Base-by-base conservation (phyloP, 2,329 filamentous ascomycete genomes). In the Beauveria scarabaeidicola region DNA sequence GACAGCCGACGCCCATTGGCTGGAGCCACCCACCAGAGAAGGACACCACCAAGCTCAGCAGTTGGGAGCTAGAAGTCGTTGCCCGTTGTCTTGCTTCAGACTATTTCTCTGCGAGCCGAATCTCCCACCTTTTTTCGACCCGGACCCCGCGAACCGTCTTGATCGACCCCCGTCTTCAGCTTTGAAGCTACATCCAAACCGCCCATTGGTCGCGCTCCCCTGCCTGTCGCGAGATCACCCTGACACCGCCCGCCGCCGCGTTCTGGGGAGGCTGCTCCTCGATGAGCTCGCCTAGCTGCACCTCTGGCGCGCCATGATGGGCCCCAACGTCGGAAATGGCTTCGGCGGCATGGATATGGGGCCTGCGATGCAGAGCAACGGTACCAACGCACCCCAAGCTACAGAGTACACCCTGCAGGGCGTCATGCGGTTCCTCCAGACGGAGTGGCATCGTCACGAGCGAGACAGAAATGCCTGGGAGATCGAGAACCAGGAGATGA, bases 401-500 rank as follows among this genome's bases (percentile, higher is more conserved):
- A 85, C 82, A 63, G 82, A 85, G 66, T 85, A 85, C 66, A 85
- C 82, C 7, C 72, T 85, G 41, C 82, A 85, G 73, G 82, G 94
- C 70, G 94, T 99, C 41, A 99, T 99, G 94, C 92, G 94, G 74
- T 99, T 99, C 73, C 85, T 99, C 43, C 94, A 99, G 77, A 94
- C 94, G 52, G 93, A 99, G 83, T 99, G 94, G 94, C 94, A 99
- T 75, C 88, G 91, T 66, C 93, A 99, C 74, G 94, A 99, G 76
- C 89, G 94, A 75, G 94, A 97, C 71, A 86, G 94, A 68, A 99
- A 99, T 76, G 88, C 91, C 41, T 99, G 94, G 94, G 94, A 99
- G 75, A 99, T 99, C 72, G 94, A 99, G 75, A 88, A 91, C 70
- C 94, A 96, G 68, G 94, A 99, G 77, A 97, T 99, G 94, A 96